Conservation (phyloP, 2,329 filamentous ascomycete species). For the Alternaria triticina region DNA sequence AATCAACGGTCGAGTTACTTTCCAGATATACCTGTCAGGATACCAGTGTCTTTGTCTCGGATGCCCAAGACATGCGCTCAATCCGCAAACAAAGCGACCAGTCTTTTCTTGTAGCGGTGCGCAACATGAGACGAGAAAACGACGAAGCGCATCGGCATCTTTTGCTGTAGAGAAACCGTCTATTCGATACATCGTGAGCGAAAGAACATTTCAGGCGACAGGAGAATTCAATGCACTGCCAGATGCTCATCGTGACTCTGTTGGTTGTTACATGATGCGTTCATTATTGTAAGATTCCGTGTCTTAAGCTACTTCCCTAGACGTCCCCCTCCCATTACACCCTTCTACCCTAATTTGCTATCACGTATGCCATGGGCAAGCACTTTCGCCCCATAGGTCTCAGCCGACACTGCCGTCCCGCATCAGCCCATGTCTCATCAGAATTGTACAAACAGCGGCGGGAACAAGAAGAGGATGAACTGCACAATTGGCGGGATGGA, state of each 20-base stretch:
- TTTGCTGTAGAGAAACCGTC: not conserved
- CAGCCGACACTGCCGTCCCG: not conserved
- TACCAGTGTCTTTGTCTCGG: not conserved
- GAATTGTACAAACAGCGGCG: slow-evolving; percentile 13
- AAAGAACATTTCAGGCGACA: not conserved
- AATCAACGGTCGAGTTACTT: not conserved
- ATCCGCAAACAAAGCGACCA: not conserved
- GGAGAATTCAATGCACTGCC: not conserved
- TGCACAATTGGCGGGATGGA: slow-evolving; percentile 11
- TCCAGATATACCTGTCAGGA: not conserved
- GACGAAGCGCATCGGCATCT: not conserved
- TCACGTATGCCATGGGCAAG: not conserved
- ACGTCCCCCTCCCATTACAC: not conserved
- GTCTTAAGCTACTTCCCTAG: not conserved
- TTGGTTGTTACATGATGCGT: not conserved
- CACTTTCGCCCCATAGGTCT: slow-evolving; percentile 1
- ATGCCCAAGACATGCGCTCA: not conserved
- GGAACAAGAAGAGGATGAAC: slow-evolving; percentile 16
- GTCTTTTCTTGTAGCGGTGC: not conserved
- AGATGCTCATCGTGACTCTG: not conserved
- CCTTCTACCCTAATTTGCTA: not conserved
- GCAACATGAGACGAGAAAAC: not conserved
- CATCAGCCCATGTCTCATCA: slow-evolving; percentile 5
- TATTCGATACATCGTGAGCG: not conserved
- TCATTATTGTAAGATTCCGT: not conserved